phyloP scores from a whole-genome alignment of 2,329 filamentous ascomycete species.

The Paraphoma sp. region DNA sequence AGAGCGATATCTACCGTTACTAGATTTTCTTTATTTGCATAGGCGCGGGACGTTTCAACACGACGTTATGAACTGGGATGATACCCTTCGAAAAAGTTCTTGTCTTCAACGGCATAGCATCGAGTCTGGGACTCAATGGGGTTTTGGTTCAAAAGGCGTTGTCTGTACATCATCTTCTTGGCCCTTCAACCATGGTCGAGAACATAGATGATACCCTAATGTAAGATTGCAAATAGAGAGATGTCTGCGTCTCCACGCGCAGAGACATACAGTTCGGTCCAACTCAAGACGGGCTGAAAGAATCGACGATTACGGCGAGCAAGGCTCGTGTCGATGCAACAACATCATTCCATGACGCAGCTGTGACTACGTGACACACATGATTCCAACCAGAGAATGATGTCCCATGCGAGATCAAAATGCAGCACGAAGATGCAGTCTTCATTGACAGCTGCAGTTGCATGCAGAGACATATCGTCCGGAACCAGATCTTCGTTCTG shows the following conservation, averaged over 20 bases:
- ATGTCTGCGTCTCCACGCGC: constrained; percentile 22
- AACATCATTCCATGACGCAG: neutral
- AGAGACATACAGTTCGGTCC: constrained; percentile 29
- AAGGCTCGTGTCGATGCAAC: constrained; percentile 12
- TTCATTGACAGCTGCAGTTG: constrained; percentile 1
- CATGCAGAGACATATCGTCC: neutral
- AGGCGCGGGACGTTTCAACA: constrained; percentile 56
- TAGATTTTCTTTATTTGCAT: constrained; percentile 42
- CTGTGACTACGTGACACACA: neutral
- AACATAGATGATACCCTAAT: constrained; percentile 37
- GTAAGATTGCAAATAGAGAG: constrained; percentile 32
- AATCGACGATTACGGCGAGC: constrained; percentile 24
- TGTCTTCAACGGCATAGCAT: constrained; percentile 68
- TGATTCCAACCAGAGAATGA: too few relatives aligned
- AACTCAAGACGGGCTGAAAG: constrained; percentile 18
- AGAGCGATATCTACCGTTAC: constrained; percentile 81
- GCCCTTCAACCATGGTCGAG: constrained; percentile 48
- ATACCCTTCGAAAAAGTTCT: constrained; percentile 62
- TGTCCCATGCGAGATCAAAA: too few relatives aligned
- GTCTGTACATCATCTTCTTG: constrained; percentile 45
- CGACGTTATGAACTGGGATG: constrained; percentile 66
- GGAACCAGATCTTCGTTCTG: neutral
- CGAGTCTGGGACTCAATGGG: constrained; percentile 36
- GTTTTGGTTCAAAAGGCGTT: constrained; percentile 46
- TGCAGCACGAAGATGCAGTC: neutral